A percentile compares a stretch with the other conserved stretches of the same genome.
phyloP scores from a whole-genome alignment of 2,329 filamentous ascomycete genomes.

The Tolypocladium album region DNA sequence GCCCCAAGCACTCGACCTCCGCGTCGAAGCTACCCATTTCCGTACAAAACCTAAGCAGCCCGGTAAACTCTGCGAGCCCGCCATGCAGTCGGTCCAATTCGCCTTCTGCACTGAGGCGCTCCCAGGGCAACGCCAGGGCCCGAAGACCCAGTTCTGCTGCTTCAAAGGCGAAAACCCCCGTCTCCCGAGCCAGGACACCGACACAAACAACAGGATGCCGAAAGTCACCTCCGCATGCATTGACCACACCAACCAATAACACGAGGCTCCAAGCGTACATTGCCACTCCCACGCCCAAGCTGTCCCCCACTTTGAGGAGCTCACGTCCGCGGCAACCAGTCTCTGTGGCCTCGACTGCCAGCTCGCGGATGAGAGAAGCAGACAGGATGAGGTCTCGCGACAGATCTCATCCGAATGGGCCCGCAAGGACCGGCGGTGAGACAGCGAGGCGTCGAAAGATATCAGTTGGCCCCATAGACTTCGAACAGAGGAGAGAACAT shows the following conservation, averaged over 20 bases:
- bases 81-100: conserved; percentile 46
- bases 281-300: conserved; percentile 55
- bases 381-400: conserved; percentile 43
- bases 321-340: conserved; percentile 74
- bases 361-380: conserved; percentile 54
- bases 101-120: conserved; percentile 34
- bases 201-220: conserved; percentile 22
- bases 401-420: conserved; percentile 17
- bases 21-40: conserved; percentile 36
- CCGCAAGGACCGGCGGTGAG: conserved; percentile 25
- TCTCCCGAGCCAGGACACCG: conserved; percentile 32
- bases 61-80: conserved; percentile 35
- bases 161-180: conserved; percentile 28
- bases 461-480: conserved; percentile 67
- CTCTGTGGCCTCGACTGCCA: conserved; percentile 60
- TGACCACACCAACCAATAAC: conserved; percentile 40
- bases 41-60: conserved; percentile 31
- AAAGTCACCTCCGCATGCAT: conserved; percentile 29
- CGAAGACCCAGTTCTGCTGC: conserved; percentile 25
- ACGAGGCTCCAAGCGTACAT: conserved; percentile 64
- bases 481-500: conserved; percentile 68
- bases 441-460: conserved; percentile 38
- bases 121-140: conserved; percentile 28
- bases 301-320: conserved; percentile 70
- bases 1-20: conserved; percentile 14